These are phyloP conservation scores for Teratosphaeria viscida DNA, from an alignment of 2,329 filamentous ascomycete species.

Conservation along the genomic window DNA sequence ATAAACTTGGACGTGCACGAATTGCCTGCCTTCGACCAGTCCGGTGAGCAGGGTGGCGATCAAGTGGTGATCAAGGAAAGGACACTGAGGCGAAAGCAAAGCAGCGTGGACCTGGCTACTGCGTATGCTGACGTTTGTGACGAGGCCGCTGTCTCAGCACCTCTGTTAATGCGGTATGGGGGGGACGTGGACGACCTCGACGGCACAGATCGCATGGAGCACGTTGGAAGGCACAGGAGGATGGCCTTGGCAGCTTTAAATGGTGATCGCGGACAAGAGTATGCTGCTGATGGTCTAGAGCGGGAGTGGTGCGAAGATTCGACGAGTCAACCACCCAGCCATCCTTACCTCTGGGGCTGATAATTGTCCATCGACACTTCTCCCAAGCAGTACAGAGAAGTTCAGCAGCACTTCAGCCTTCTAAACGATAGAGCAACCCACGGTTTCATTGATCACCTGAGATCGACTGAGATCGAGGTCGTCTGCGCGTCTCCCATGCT, in stretches of 20 bases:
- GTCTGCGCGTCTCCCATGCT: too few relatives aligned
- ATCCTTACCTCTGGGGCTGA: background rate
- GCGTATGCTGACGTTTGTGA: background rate
- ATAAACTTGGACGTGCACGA: background rate
- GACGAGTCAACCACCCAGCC: background rate
- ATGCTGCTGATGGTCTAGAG: background rate
- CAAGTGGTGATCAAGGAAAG: background rate
- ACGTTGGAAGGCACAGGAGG: background rate
- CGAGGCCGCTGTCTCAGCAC: background rate
- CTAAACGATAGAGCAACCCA: too few relatives aligned
- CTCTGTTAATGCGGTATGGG: background rate
- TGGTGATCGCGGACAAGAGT: background rate
- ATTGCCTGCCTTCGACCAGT: background rate
- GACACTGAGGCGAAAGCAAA: background rate
- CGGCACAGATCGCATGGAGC: background rate
- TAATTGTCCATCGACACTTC: too few relatives aligned
- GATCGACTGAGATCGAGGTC: too few relatives aligned
- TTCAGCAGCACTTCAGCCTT: too few relatives aligned
- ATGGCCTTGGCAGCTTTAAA: background rate
- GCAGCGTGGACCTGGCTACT: background rate
- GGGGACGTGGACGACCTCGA: background rate
- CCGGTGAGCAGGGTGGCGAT: background rate
- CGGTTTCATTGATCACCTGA: too few relatives aligned
- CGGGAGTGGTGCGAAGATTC: background rate
- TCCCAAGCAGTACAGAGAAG: too few relatives aligned